A percentile compares a stretch with the other conserved stretches of the same genome.
phyloP scores from a whole-genome alignment of 2,329 filamentous ascomycete species.

The Leptographium flavum region DNA sequence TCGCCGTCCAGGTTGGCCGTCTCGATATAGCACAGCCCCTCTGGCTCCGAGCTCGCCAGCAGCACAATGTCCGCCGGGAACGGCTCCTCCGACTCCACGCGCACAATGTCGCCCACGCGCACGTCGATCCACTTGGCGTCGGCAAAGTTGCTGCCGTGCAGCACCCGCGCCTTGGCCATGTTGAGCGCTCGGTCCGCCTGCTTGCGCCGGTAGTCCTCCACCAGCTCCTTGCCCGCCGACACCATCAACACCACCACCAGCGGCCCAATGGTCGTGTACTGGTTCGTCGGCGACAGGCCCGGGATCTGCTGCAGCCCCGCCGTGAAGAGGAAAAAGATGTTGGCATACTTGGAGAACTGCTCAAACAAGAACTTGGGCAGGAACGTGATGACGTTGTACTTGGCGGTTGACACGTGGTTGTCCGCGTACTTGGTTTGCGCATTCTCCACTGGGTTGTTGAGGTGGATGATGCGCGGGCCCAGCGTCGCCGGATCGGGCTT shows the following conservation, averaged over 20 bases:
- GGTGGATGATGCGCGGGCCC: constrained; percentile 80
- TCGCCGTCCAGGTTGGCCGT: constrained; percentile 96
- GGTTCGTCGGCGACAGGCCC: constrained; percentile 84
- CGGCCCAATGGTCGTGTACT: constrained; percentile 93
- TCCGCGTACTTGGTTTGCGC: constrained; percentile 78
- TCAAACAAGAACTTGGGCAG: constrained; percentile 94
- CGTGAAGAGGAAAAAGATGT: constrained; percentile 98
- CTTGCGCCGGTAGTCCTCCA: constrained; percentile 87
- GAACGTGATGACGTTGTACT: constrained; percentile 91
- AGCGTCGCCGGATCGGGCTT: constrained; percentile 83
- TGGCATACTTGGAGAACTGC: constrained; percentile 98
- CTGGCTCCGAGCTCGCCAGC: constrained; percentile 87
- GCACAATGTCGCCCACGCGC: constrained; percentile 78
- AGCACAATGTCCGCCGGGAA: constrained; percentile 91
- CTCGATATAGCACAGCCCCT: constrained; percentile 96
- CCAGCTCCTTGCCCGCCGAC: constrained; percentile 87
- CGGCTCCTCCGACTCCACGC: constrained; percentile 86
- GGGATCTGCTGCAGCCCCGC: constrained; percentile 91
- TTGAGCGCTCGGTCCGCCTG: constrained; percentile 78
- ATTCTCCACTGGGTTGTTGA: constrained; percentile 95
- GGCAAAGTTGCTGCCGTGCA: constrained; percentile 72
- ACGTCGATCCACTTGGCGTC: constrained; percentile 92
- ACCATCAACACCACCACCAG: constrained; percentile 78
- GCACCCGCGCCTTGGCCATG: constrained; percentile 67
- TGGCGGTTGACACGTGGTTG: constrained; percentile 95